These are phyloP conservation scores for Venturia effusa DNA, from an alignment of 2,329 filamentous ascomycete species.

Conservation along the genomic window DNA sequence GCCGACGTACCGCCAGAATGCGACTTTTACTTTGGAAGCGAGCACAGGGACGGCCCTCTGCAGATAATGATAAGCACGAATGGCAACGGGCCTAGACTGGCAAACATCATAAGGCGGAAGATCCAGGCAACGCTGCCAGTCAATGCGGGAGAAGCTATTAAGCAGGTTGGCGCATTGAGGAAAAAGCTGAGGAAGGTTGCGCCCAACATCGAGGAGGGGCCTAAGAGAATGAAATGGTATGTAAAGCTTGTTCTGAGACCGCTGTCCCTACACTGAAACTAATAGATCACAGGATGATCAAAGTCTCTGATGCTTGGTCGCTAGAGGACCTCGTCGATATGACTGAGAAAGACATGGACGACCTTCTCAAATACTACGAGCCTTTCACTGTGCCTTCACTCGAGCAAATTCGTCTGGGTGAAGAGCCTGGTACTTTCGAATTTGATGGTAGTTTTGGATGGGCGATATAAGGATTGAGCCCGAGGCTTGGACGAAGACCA, in stretches of 20 bases:
- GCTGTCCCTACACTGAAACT: not conserved
- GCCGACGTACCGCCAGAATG: slow-evolving; percentile 94
- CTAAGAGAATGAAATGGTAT: slow-evolving; percentile 83
- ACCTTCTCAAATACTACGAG: slow-evolving; percentile 64
- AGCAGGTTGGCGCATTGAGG: slow-evolving; percentile 70
- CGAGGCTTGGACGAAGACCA: not conserved
- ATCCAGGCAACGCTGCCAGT: slow-evolving; percentile 67
- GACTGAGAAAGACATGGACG: slow-evolving; percentile 71
- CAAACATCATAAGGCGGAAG: slow-evolving; percentile 71
- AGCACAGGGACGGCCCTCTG: slow-evolving; percentile 86
- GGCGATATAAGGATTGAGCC: slow-evolving; percentile 11
- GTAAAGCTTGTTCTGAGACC: not conserved
- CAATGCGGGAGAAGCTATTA: slow-evolving; percentile 76
- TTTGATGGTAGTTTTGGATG: slow-evolving; percentile 40
- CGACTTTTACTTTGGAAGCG: slow-evolving; percentile 96
- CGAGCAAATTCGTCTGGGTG: slow-evolving; percentile 29
- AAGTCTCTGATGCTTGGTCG: slow-evolving; percentile 76
- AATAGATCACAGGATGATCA: slow-evolving; percentile 60
- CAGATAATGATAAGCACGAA: slow-evolving; percentile 99
- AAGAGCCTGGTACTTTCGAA: slow-evolving; percentile 25
- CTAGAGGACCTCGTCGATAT: slow-evolving; percentile 77
- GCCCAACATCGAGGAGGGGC: slow-evolving; percentile 60
- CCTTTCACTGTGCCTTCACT: slow-evolving; percentile 33
- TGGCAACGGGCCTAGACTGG: slow-evolving; percentile 85
- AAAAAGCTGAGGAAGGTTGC: slow-evolving; percentile 68